Evolutionary conservation across 495 filamentous ascomycete species (phyloP).

Genomic region (Annulohypoxylon stygium): DNA sequence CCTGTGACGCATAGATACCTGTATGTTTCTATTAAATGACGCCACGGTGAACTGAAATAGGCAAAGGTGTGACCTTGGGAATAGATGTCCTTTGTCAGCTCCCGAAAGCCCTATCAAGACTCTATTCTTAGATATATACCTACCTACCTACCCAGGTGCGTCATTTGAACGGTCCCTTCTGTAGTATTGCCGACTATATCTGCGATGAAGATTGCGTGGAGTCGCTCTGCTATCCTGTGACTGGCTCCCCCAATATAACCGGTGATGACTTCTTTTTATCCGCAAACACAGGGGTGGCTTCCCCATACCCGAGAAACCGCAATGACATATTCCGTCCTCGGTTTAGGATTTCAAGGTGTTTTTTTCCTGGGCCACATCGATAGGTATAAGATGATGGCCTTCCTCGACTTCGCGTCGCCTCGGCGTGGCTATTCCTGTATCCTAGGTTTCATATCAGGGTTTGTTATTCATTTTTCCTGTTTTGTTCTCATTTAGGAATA

Average conservation of each 20-base stretch:
- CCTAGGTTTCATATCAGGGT: conserved; percentile 1
- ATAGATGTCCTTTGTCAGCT: neutral
- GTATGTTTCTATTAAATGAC: too few relatives aligned
- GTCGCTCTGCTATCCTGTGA: conserved; percentile 17
- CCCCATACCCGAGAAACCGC: conserved; percentile 38
- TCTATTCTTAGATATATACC: conserved; percentile 30
- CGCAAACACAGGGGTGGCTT: conserved; percentile 35
- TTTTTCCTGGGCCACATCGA: conserved; percentile 12
- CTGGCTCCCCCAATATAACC: conserved; percentile 41
- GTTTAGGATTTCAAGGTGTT: conserved; percentile 22
- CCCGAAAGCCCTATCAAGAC: neutral
- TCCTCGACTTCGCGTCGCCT: conserved; percentile 12
- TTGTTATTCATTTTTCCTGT: conserved; percentile 14
- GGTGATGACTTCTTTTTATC: conserved; percentile 46
- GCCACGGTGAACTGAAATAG: neutral
- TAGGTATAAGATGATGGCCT: conserved; percentile 41
- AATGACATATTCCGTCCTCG: conserved; percentile 46
- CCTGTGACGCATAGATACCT: too few relatives aligned
- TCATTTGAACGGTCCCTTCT: conserved; percentile 22
- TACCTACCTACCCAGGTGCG: neutral
- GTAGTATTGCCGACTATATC: conserved; percentile 33
- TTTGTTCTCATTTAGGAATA: neutral
- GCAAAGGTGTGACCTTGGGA: neutral
- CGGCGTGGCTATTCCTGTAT: neutral
- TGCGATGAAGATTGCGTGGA: neutral